Conservation (phyloP, 108 stramenopile species). For the Discostella stelligeroides region DNA sequence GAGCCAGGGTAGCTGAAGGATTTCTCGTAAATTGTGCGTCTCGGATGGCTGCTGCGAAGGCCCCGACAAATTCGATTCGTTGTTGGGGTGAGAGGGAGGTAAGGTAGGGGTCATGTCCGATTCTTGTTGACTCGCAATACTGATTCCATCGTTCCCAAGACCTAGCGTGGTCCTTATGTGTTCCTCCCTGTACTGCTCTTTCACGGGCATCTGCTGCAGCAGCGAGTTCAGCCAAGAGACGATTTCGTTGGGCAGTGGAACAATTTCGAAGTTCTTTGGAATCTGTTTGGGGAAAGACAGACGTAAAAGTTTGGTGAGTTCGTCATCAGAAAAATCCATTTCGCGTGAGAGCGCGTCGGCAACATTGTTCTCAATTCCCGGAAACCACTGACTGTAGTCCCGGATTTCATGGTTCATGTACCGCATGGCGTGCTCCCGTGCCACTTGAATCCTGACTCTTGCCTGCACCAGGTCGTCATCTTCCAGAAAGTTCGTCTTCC, state of each 20-base stretch:
- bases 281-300: conserved; percentile 15
- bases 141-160: conserved; percentile 12
- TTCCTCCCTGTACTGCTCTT: conserved; percentile 22
- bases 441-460: conserved; percentile 7
- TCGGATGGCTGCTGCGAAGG: too few relatives aligned
- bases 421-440: conserved; percentile 8
- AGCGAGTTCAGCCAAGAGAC: conserved; percentile 25
- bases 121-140: conserved; percentile 5
- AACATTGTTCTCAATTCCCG: too few relatives aligned
- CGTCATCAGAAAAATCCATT: not conserved
- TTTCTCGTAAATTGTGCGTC: too few relatives aligned
- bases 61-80: too few relatives aligned
- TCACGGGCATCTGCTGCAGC: conserved; percentile 24
- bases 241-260: conserved; percentile 22
- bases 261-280: conserved; percentile 16
- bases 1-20: too few relatives aligned
- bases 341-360: conserved; percentile 33
- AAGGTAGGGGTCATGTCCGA: not conserved
- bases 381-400: too few relatives aligned
- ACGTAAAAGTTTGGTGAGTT: conserved; percentile 21
- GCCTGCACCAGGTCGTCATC: too few relatives aligned
- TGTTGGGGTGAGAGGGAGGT: not conserved
- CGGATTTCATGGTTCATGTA: too few relatives aligned
- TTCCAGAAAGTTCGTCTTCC: conserved; percentile 22
- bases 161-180: conserved; percentile 12